These are phyloP conservation scores for Eutypella sp. DNA, from an alignment of 2,329 filamentous ascomycete species.

Conservation along the genomic window DNA sequence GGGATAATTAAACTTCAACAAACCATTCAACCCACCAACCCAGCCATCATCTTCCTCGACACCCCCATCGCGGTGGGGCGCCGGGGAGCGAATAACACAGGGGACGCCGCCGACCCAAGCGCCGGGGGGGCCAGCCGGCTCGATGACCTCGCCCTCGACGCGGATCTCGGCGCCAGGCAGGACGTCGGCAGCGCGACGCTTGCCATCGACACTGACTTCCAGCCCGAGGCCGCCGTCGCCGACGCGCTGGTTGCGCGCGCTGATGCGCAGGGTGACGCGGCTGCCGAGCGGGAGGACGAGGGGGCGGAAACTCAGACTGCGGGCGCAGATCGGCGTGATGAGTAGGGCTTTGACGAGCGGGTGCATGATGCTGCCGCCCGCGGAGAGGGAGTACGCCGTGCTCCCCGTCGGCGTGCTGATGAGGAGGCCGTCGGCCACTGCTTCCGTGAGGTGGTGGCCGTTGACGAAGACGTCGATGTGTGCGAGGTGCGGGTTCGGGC, in stretches of 20 bases:
- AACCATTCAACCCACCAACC: background rate
- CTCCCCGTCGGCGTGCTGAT: conserved; percentile 91
- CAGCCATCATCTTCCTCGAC: background rate
- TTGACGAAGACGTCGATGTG: conserved; percentile 90
- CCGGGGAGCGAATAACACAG: background rate
- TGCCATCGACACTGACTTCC: conserved; percentile 75
- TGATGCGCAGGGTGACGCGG: conserved; percentile 75
- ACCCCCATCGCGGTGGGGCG: background rate
- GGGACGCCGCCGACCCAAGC: background rate
- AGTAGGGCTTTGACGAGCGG: conserved; percentile 84
- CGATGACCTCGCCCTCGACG: conserved; percentile 68
- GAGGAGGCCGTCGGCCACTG: conserved; percentile 91
- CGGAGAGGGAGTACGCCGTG: conserved; percentile 91
- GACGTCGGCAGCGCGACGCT: conserved; percentile 60
- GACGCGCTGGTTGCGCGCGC: conserved; percentile 53
- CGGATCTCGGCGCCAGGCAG: conserved; percentile 77
- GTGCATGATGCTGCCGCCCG: conserved; percentile 89
- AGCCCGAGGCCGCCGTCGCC: conserved; percentile 72
- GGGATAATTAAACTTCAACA: background rate
- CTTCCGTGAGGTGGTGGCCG: conserved; percentile 84
- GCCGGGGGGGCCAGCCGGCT: background rate
- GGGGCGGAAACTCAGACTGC: conserved; percentile 86
- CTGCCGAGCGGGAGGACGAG: conserved; percentile 84
- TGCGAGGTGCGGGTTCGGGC: conserved; percentile 82
- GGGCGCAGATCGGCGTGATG: conserved; percentile 89